Percentiles rank a stretch among this genome's conserved stretches.
Evolutionary conservation across 768 basidiomycete species (phyloP).

Genomic region (Myochromella boudieri): DNA sequence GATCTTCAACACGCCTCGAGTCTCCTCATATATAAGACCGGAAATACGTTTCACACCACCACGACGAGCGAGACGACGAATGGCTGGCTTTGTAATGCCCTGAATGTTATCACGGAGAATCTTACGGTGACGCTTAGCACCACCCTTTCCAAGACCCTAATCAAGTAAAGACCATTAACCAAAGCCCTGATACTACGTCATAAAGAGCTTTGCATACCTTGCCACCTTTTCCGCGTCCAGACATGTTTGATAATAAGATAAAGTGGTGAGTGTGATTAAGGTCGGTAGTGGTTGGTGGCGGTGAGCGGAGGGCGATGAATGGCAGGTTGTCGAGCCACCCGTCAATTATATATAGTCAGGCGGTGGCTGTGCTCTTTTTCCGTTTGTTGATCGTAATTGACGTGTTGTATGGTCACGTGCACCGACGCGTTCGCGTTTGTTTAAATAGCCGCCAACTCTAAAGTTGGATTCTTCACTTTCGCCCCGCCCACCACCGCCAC

Average conservation of each 20-base stretch:
- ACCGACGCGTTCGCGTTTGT: slow-evolving; percentile 22
- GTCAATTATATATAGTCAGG: slow-evolving; percentile 37
- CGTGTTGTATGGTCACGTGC: slow-evolving; percentile 42
- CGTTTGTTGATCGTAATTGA: slow-evolving; percentile 39
- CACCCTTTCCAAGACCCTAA: slow-evolving; percentile 93
- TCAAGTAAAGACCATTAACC: neutral
- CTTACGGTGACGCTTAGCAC: slow-evolving; percentile 95
- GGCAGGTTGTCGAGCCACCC: slow-evolving; percentile 7
- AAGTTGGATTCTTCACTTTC: neutral
- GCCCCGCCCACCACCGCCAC: slow-evolving; percentile 14
- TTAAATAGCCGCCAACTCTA: slow-evolving; percentile 22
- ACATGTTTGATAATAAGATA: slow-evolving; percentile 54
- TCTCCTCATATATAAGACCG: slow-evolving; percentile 94
- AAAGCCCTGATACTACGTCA: slow-evolving; percentile 3
- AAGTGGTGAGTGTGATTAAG: slow-evolving; percentile 12
- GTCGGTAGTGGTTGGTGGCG: slow-evolving; percentile 27
- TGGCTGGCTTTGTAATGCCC: slow-evolving; percentile 88
- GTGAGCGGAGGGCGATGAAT: slow-evolving; percentile 14
- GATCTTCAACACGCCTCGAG: slow-evolving; percentile 91
- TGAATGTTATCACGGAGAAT: slow-evolving; percentile 86
- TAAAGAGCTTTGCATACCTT: slow-evolving; percentile 47
- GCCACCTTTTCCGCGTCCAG: slow-evolving; percentile 96
- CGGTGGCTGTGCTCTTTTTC: slow-evolving; percentile 55
- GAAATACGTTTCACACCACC: slow-evolving; percentile 98
- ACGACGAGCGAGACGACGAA: slow-evolving; percentile 94